These are phyloP conservation scores for Aspergillus quadricinctus DNA, from an alignment of 2,329 filamentous ascomycete species.

Conservation along the genomic window DNA sequence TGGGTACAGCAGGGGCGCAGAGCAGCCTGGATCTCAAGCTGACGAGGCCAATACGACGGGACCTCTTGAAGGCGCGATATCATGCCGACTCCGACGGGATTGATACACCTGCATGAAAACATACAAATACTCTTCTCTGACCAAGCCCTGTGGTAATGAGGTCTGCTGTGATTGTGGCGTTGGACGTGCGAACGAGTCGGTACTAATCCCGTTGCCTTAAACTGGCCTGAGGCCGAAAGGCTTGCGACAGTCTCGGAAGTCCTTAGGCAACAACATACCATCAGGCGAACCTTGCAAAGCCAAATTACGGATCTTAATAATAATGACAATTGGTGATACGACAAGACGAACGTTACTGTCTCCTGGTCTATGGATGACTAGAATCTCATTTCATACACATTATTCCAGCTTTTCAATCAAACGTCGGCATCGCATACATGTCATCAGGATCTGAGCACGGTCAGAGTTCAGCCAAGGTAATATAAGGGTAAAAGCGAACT, in stretches of 20 bases:
- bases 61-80: not conserved
- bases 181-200: not conserved
- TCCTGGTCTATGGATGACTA: not conserved
- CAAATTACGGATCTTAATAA: not conserved
- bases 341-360: not conserved
- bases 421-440: conserved; percentile 48
- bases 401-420: conserved; percentile 19
- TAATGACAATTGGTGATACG: not conserved
- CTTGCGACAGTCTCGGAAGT: not conserved
- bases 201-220: not conserved
- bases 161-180: not conserved
- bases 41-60: not conserved
- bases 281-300: not conserved
- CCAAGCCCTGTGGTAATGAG: not conserved
- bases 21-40: not conserved
- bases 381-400: not conserved
- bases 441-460: conserved; percentile 45
- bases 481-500: conserved; percentile 15
- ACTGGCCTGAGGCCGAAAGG: not conserved
- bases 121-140: not conserved
- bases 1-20: not conserved
- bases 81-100: not conserved
- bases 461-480: not conserved
- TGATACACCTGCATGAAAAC: not conserved
- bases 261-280: not conserved